Evolutionary conservation across 192 early-diverging fungal genomes (phyloP).

Genomic region (Cetraspora pellucida): DNA sequence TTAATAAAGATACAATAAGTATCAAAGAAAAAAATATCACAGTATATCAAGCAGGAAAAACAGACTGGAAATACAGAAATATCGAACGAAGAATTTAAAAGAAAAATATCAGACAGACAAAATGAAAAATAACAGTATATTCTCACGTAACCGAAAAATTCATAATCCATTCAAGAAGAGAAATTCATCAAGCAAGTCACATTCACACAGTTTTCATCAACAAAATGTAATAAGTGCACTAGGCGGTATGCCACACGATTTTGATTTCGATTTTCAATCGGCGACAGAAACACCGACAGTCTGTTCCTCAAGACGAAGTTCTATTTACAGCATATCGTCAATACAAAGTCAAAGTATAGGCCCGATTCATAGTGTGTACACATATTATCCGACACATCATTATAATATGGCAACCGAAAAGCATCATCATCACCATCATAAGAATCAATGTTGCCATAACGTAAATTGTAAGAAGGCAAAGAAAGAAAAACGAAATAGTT

Average conservation of each 20-base stretch:
- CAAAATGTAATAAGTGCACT: conserved; percentile 16
- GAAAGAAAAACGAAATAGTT: background rate
- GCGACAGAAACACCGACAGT: conserved; percentile 11
- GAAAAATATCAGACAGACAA: background rate
- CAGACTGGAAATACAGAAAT: too few relatives aligned
- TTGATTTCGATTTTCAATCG: conserved; percentile 20
- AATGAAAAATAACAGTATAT: conserved; percentile 14
- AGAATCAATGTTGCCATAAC: conserved; percentile 13
- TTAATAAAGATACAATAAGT: too few relatives aligned
- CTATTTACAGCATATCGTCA: conserved; percentile 19
- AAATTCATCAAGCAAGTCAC: background rate
- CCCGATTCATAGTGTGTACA: background rate
- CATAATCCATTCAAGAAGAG: conserved; percentile 33
- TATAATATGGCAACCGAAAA: background rate
- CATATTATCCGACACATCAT: background rate
- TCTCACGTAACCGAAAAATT: conserved; percentile 29
- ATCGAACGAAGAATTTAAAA: too few relatives aligned
- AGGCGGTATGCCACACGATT: conserved; percentile 17
- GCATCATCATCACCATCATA: conserved; percentile 27
- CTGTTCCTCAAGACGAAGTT: conserved; percentile 24
- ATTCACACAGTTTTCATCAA: background rate
- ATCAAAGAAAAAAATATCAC: background rate
- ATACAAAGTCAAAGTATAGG: background rate
- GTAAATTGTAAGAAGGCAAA: conserved; percentile 11
- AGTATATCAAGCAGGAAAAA: too few relatives aligned